phyloP scores from a whole-genome alignment of 768 basidiomycete species.

The Suillus cothurnatus region DNA sequence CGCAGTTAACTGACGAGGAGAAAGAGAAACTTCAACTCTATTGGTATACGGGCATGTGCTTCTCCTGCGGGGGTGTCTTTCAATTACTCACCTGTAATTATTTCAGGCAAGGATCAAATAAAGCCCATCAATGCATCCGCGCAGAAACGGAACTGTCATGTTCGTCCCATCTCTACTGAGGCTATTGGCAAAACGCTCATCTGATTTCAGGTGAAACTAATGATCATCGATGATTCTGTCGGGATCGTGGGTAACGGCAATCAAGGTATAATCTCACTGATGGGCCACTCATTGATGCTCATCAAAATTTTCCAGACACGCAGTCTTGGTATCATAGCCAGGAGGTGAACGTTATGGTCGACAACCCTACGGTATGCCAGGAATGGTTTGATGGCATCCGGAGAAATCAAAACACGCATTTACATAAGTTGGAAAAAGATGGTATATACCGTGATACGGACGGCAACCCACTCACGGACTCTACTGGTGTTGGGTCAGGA shows the following conservation, averaged over 20 bases:
- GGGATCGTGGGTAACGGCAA: slow-evolving; percentile 73
- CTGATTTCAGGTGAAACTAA: slow-evolving; percentile 54
- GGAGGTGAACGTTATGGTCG: slow-evolving; percentile 68
- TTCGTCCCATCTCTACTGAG: slow-evolving; percentile 23
- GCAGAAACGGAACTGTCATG: slow-evolving; percentile 74
- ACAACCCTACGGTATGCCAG: slow-evolving; percentile 50
- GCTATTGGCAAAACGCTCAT: background rate
- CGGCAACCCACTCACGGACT: slow-evolving; percentile 41
- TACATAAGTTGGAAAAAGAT: slow-evolving; percentile 48
- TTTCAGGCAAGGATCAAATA: slow-evolving; percentile 58
- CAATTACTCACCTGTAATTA: background rate
- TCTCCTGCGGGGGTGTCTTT: slow-evolving; percentile 4
- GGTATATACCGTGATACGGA: slow-evolving; percentile 59
- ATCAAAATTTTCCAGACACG: slow-evolving; percentile 41
- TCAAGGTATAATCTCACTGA: slow-evolving; percentile 43
- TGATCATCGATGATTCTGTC: slow-evolving; percentile 64
- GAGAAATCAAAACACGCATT: slow-evolving; percentile 57
- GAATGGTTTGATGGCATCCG: slow-evolving; percentile 59
- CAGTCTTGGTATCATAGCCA: slow-evolving; percentile 76
- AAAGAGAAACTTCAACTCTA: slow-evolving; percentile 52
- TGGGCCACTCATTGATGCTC: background rate
- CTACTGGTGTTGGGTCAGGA: slow-evolving; percentile 41
- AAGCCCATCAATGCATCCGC: slow-evolving; percentile 64
- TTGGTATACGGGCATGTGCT: slow-evolving; percentile 49
- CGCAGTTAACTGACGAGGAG: slow-evolving; percentile 44